phyloP scores from a whole-genome alignment of 2,329 filamentous ascomycete species.

The Graphium sp. region DNA sequence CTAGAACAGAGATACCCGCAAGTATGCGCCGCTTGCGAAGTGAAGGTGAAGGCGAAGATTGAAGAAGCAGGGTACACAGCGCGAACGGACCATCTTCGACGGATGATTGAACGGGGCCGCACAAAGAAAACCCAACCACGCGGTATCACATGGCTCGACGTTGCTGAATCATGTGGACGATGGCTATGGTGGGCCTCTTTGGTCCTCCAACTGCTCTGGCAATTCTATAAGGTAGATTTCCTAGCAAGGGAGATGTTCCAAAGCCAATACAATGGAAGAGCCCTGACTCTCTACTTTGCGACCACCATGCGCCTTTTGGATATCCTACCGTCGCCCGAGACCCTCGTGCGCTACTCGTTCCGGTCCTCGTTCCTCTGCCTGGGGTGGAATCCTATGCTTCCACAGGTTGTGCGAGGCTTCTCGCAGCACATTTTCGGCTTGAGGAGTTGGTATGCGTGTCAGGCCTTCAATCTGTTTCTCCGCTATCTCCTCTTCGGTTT shows the following conservation, averaged over 20 bases:
- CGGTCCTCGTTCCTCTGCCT: constrained; percentile 29
- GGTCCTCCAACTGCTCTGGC: constrained; percentile 31
- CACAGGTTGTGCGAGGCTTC: constrained; percentile 41
- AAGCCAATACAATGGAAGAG: constrained; percentile 3
- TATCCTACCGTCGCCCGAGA: constrained; percentile 20
- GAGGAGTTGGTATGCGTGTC: constrained; percentile 48
- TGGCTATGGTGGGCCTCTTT: constrained; percentile 31
- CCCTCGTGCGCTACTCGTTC: constrained; percentile 28
- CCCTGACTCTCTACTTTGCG: constrained; percentile 3
- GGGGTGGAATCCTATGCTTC: constrained; percentile 56
- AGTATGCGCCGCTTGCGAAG: constrained; percentile 68
- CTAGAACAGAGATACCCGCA: constrained; percentile 78
- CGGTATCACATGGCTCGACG: constrained; percentile 20
- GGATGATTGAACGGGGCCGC: constrained; percentile 53
- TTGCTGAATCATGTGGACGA: constrained; percentile 21
- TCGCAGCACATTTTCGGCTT: constrained; percentile 42
- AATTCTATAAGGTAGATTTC: constrained; percentile 16
- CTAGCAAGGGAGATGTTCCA: constrained; percentile 6
- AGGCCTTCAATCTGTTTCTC: constrained; percentile 38
- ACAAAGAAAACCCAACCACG: constrained; percentile 15
- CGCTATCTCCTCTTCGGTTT: constrained; percentile 31
- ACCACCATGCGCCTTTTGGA: constrained; percentile 8
- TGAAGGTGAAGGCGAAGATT: constrained; percentile 53
- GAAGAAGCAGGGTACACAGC: constrained; percentile 61
- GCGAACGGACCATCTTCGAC: constrained; percentile 62